These are phyloP conservation scores for Xylariaceae sp. DNA, from an alignment of 2,329 filamentous ascomycete genomes.

Conservation along the genomic window DNA sequence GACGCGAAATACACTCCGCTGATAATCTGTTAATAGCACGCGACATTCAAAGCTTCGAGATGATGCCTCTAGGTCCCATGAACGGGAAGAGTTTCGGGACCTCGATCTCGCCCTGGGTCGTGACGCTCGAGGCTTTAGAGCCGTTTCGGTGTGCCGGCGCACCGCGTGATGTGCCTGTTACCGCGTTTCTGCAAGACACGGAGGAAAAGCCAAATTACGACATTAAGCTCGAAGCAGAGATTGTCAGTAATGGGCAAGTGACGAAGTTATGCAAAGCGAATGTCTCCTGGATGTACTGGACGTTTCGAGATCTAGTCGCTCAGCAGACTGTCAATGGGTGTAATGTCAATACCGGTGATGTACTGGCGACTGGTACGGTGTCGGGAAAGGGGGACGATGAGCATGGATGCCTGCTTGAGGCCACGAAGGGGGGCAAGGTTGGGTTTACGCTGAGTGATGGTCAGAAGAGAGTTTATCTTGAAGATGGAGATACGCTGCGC, in stretches of 20 bases:
- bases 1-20: background rate
- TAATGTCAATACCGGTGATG: constrained; percentile 36
- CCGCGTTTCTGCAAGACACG: constrained; percentile 33
- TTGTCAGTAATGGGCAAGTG: constrained; percentile 12
- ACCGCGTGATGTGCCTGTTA: constrained; percentile 20
- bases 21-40: constrained; percentile 35
- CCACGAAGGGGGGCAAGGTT: constrained; percentile 34
- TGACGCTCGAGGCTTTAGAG: constrained; percentile 57
- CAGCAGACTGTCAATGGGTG: constrained; percentile 36
- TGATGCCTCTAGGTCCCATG: constrained; percentile 57
- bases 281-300: constrained; percentile 36
- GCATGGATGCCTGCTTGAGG: constrained; percentile 40
- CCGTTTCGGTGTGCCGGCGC: constrained; percentile 47
- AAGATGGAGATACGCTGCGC: constrained; percentile 38
- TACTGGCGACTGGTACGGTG: constrained; percentile 41
- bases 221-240: constrained; percentile 22
- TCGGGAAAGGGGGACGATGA: constrained; percentile 31
- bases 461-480: constrained; percentile 31
- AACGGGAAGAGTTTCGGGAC: constrained; percentile 60
- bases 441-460: constrained; percentile 28
- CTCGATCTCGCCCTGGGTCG: constrained; percentile 57
- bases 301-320: constrained; percentile 34
- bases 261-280: constrained; percentile 29
- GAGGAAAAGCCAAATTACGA: constrained; percentile 33
- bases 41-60: constrained; percentile 60